phyloP scores from a whole-genome alignment of 2,329 filamentous ascomycete species.

The Fusarium setosum region DNA sequence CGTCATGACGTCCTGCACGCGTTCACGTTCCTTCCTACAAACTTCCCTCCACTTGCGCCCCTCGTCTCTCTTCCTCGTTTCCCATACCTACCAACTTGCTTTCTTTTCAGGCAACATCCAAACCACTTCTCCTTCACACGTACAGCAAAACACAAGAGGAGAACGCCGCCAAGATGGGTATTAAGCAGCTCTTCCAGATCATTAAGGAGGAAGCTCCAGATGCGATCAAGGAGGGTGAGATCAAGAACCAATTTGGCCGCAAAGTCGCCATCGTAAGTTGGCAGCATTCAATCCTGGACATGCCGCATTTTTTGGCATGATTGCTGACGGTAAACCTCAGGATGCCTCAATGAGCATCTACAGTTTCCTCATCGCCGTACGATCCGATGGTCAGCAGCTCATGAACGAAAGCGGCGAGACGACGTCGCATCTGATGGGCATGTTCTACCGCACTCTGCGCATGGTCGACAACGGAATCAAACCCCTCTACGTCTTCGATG shows the following conservation, averaged over 20 bases:
- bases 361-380: conserved; percentile 97
- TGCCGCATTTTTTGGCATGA: background rate
- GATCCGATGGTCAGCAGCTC: conserved; percentile 95
- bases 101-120: background rate
- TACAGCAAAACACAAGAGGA: background rate
- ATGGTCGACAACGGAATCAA: conserved; percentile 99
- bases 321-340: conserved; percentile 38
- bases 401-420: conserved; percentile 96
- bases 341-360: conserved; percentile 94
- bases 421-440: conserved; percentile 97
- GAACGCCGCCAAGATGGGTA: conserved; percentile 62
- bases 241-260: conserved; percentile 98
- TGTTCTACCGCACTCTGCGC: conserved; percentile 98
- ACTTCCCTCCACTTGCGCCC: conserved; percentile 22
- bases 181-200: conserved; percentile 81
- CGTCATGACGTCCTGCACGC: conserved; percentile 44
- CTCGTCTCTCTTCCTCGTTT: conserved; percentile 10
- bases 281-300: too few relatives aligned
- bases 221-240: conserved; percentile 95
- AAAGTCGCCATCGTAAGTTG: conserved; percentile 93
- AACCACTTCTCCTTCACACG: background rate
- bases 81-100: too few relatives aligned
- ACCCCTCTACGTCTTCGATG: conserved; percentile 97
- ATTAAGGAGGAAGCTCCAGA: conserved; percentile 95
- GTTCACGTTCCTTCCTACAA: conserved; percentile 28